Percentiles rank a stretch among this genome's conserved stretches.
These are phyloP conservation scores for Beauveria scarabaeidicola DNA, from an alignment of 2,329 filamentous ascomycete species.

Conservation along the genomic window DNA sequence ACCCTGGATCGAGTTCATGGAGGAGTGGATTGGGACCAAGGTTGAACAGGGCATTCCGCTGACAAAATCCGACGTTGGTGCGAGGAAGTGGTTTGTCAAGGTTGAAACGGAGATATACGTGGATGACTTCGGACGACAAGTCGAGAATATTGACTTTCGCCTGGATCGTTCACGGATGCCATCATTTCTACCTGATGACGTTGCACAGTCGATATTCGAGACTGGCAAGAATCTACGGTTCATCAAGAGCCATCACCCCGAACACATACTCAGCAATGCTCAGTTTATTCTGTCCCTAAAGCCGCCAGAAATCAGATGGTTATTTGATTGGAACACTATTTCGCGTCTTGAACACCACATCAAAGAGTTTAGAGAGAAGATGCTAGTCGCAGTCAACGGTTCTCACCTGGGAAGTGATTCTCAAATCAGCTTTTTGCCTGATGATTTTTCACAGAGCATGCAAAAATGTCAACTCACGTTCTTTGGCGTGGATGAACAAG, in stretches of 20 bases:
- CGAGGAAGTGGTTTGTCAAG: conserved; percentile 51
- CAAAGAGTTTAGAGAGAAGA: conserved; percentile 23
- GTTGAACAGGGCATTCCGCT: conserved; percentile 47
- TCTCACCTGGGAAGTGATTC: background rate
- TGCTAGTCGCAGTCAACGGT: conserved; percentile 19
- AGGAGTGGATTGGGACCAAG: conserved; percentile 67
- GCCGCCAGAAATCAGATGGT: conserved; percentile 56
- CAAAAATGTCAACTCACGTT: conserved; percentile 26
- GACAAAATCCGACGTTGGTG: conserved; percentile 35
- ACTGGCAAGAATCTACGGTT: conserved; percentile 69
- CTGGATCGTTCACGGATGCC: conserved; percentile 61
- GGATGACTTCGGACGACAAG: conserved; percentile 51
- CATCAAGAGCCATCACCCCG: conserved; percentile 59
- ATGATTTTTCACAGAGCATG: background rate
- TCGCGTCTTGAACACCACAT: conserved; percentile 54
- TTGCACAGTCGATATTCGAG: conserved; percentile 67
- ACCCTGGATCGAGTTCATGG: conserved; percentile 59
- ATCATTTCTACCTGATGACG: conserved; percentile 60
- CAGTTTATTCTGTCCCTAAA: conserved; percentile 35
- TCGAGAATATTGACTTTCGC: conserved; percentile 50
- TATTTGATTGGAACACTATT: conserved; percentile 64
- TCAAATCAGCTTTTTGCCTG: background rate
- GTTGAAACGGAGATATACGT: conserved; percentile 45
- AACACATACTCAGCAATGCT: conserved; percentile 57
- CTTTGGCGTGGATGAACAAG: conserved; percentile 38